phyloP scores from a whole-genome alignment of 2,329 filamentous ascomycete species.

The Grosmannia clavigera region DNA sequence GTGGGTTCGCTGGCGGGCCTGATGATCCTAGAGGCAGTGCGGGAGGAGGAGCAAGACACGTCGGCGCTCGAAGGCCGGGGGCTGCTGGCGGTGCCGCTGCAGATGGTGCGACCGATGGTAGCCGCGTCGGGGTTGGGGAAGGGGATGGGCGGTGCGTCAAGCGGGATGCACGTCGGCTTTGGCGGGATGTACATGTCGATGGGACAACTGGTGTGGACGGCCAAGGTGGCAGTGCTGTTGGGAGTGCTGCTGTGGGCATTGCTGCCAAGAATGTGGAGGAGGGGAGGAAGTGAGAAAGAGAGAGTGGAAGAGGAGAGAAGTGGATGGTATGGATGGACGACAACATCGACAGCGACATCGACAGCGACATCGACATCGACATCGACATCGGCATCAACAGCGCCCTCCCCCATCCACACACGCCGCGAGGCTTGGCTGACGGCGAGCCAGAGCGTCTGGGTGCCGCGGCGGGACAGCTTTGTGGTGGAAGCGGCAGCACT shows the following conservation, averaged over 20 bases:
- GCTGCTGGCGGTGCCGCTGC: conserved; percentile 37
- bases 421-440: conserved; percentile 86
- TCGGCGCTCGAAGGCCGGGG: conserved; percentile 54
- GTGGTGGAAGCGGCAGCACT: conserved; percentile 75
- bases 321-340: conserved; percentile 17
- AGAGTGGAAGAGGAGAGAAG: conserved; percentile 15
- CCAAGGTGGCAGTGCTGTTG: conserved; percentile 40
- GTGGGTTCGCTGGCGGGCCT: conserved; percentile 82
- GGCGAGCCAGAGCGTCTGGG: conserved; percentile 82
- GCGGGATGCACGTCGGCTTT: conserved; percentile 34
- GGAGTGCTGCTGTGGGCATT: conserved; percentile 43
- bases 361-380: too few relatives aligned
- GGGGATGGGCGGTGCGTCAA: not conserved
- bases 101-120: conserved; percentile 38
- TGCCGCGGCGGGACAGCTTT: conserved; percentile 68
- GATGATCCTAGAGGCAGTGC: conserved; percentile 78
- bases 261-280: conserved; percentile 25
- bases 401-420: conserved; percentile 73
- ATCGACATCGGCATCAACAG: conserved; percentile 16
- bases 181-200: conserved; percentile 39
- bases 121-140: conserved; percentile 16
- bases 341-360: not conserved
- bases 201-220: conserved; percentile 32
- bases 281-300: not conserved
- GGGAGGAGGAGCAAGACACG: conserved; percentile 51